These are phyloP conservation scores for Rosellinia necatrix DNA, from an alignment of 2,329 filamentous ascomycete genomes.

Conservation along the genomic window DNA sequence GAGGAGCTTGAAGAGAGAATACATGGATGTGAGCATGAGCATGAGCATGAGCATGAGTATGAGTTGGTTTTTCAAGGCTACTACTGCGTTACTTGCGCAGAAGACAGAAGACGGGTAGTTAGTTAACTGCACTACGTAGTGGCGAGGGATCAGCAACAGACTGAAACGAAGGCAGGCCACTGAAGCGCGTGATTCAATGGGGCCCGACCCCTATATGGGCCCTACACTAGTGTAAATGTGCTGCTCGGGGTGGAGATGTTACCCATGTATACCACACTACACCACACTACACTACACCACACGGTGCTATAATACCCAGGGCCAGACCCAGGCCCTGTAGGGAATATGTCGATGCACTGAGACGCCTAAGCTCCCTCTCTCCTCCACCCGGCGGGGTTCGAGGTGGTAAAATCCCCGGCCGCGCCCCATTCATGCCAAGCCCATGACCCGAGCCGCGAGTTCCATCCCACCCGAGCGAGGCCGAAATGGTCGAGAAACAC, in stretches of 20 bases:
- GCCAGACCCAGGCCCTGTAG: too few species aligned
- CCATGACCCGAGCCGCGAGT: neutral
- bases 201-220: slow-evolving; percentile 4
- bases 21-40: slow-evolving; percentile 67
- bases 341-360: too few species aligned
- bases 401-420: too few species aligned
- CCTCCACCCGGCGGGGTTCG: too few species aligned
- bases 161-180: slow-evolving; percentile 8
- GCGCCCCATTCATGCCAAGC: neutral
- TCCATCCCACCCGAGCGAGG: neutral
- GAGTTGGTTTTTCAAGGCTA: slow-evolving; percentile 69
- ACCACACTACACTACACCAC: neutral
- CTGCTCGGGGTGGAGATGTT: slow-evolving; percentile 9
- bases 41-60: slow-evolving; percentile 71
- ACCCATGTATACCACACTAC: slow-evolving; percentile 1
- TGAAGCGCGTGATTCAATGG: neutral
- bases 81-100: slow-evolving; percentile 47
- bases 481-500: too few species aligned
- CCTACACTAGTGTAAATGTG: neutral
- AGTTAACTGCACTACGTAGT: too few species aligned
- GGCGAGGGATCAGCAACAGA: slow-evolving; percentile 26
- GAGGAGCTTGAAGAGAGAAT: slow-evolving; percentile 66
- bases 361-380: too few species aligned
- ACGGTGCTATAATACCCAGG: too few species aligned
- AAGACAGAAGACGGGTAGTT: too few species aligned